phyloP scores from a whole-genome alignment of 2,329 filamentous ascomycete species.

The Alternaria solani region DNA sequence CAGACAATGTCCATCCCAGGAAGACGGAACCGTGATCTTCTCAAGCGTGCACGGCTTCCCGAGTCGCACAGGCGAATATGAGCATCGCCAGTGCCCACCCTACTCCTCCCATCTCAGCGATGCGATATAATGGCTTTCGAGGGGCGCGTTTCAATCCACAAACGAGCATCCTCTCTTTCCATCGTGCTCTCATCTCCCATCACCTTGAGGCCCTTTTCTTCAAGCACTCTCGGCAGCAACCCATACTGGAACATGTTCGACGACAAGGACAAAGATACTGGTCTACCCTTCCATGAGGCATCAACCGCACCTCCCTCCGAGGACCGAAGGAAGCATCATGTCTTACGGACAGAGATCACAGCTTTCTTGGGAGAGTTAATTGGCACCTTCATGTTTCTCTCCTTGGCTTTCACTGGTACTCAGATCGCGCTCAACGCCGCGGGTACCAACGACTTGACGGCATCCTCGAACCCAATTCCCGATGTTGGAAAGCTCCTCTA shows the following conservation, averaged over 20 bases:
- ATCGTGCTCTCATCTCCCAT: slow-evolving; percentile 1
- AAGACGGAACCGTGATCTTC: slow-evolving; percentile 1
- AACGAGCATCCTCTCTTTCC: slow-evolving; percentile 2
- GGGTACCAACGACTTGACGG: slow-evolving; percentile 37
- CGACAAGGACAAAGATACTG: slow-evolving; percentile 11
- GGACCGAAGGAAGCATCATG: slow-evolving; percentile 2
- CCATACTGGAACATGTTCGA: slow-evolving; percentile 17
- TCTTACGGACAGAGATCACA: slow-evolving; percentile 28
- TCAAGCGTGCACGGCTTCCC: background rate
- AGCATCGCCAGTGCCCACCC: slow-evolving; percentile 4
- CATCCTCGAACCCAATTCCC: slow-evolving; percentile 16
- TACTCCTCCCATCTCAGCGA: slow-evolving; percentile 4
- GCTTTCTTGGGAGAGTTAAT: slow-evolving; percentile 54
- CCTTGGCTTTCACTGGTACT: slow-evolving; percentile 42
- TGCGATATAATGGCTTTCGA: slow-evolving; percentile 11
- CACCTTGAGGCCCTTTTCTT: slow-evolving; percentile 5
- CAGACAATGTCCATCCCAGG: background rate
- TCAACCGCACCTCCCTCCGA: slow-evolving; percentile 16
- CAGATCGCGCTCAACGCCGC: slow-evolving; percentile 60
- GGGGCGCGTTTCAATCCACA: background rate
- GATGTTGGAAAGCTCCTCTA: slow-evolving; percentile 46
- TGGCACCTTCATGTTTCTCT: slow-evolving; percentile 58
- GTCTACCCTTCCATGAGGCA: slow-evolving; percentile 26
- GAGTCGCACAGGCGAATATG: slow-evolving; percentile 6
- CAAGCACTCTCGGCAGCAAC: slow-evolving; percentile 2